Evolutionary conservation across 2,329 filamentous ascomycete genomes (phyloP).

Genomic region (Colletotrichum tropicicola): DNA sequence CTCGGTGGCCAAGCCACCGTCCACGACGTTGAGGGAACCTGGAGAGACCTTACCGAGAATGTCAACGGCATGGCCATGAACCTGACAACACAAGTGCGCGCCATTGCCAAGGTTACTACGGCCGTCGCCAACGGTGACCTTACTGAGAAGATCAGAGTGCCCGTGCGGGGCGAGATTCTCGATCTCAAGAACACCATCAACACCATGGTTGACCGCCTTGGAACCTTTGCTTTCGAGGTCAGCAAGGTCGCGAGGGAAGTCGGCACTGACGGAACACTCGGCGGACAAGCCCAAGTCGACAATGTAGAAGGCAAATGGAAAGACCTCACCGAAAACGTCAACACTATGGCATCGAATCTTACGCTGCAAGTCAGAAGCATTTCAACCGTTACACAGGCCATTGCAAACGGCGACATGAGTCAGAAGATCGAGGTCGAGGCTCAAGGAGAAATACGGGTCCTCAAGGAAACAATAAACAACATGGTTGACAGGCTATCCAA

Average conservation of each 20-base stretch:
- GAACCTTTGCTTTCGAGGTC: constrained; percentile 95
- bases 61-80: constrained; percentile 99
- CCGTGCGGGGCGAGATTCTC: constrained; percentile 92
- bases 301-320: constrained; percentile 99
- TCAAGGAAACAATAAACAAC: constrained; percentile 98
- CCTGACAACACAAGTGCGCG: constrained; percentile 94
- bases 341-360: constrained; percentile 77
- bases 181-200: constrained; percentile 98
- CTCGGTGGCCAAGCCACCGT: constrained; percentile 95
- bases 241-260: constrained; percentile 96
- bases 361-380: constrained; percentile 87
- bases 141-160: constrained; percentile 94
- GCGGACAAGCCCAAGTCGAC: constrained; percentile 91
- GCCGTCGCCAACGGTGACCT: constrained; percentile 94
- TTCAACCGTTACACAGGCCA: constrained; percentile 92
- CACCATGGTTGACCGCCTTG: constrained; percentile 96
- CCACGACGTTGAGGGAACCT: constrained; percentile 95
- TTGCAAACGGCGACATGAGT: constrained; percentile 94
- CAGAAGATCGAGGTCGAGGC: constrained; percentile 96
- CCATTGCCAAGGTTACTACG: constrained; percentile 96
- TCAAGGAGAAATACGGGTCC: constrained; percentile 90
- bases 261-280: constrained; percentile 93
- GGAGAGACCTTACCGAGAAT: constrained; percentile 93
- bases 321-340: constrained; percentile 91
- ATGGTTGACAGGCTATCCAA: constrained; percentile 96